Percentiles rank a stretch among this genome's conserved stretches.
These are phyloP conservation scores for Athelia psychrophila DNA, from an alignment of 1,284 basidiomycete genomes.

Conservation along the genomic window DNA sequence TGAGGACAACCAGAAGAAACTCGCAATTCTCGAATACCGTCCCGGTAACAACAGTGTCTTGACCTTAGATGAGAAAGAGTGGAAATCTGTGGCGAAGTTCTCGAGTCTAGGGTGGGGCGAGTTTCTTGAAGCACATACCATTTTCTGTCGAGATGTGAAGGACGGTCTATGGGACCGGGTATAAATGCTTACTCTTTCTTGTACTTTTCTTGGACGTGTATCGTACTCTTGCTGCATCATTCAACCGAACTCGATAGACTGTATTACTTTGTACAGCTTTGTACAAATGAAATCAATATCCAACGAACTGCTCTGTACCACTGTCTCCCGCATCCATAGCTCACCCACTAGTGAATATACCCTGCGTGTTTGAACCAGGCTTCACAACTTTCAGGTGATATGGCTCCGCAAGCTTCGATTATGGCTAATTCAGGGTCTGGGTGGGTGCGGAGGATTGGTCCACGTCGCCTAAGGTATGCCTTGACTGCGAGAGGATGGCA, in stretches of 20 bases:
- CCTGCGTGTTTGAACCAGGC: constrained; percentile 22
- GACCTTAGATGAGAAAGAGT: not conserved
- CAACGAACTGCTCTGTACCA: too few species aligned
- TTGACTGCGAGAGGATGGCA: constrained; percentile 10
- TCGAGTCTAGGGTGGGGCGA: not conserved
- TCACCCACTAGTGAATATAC: constrained; percentile 15
- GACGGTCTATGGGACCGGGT: not conserved
- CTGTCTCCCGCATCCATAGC: too few species aligned
- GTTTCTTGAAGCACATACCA: not conserved
- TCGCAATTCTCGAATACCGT: not conserved
- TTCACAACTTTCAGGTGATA: constrained; percentile 15
- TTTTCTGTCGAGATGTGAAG: not conserved
- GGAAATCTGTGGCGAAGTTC: not conserved
- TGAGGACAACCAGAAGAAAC: not conserved
- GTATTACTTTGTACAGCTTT: too few species aligned
- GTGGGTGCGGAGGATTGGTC: constrained; percentile 8
- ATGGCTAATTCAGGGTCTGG: constrained; percentile 15
- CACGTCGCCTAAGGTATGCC: constrained; percentile 15
- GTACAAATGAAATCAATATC: too few species aligned
- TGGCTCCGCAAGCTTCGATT: constrained; percentile 16
- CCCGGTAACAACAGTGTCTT: not conserved
- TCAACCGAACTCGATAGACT: too few species aligned
- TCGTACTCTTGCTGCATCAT: too few species aligned
- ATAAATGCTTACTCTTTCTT: too few species aligned
- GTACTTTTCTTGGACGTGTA: too few species aligned